These are phyloP conservation scores for Fusarium multiceps DNA, from an alignment of 2,329 filamentous ascomycete genomes.

Conservation along the genomic window DNA sequence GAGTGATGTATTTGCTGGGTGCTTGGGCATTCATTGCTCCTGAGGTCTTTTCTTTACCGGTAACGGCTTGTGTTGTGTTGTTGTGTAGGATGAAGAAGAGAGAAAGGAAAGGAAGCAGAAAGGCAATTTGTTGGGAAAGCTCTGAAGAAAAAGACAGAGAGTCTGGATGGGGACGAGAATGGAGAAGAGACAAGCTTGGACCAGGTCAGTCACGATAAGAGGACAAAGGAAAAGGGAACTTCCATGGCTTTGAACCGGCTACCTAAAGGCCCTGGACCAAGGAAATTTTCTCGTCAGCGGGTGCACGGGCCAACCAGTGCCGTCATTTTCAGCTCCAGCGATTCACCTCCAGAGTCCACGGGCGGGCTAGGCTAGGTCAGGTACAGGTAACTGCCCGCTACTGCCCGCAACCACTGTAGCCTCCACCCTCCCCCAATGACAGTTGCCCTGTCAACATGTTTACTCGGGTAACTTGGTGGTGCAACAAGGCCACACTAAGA, in stretches of 20 bases:
- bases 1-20: conserved; percentile 77
- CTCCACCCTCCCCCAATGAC: conserved; percentile 12
- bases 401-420: conserved; percentile 1
- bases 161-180: conserved; percentile 18
- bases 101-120: conserved; percentile 11
- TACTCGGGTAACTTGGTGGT: conserved; percentile 47
- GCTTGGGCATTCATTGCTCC: conserved; percentile 41
- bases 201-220: conserved; percentile 11
- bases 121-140: conserved; percentile 8
- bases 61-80: not conserved
- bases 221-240: conserved; percentile 1
- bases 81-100: conserved; percentile 7
- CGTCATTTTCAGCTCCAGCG: conserved; percentile 30
- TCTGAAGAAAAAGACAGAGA: conserved; percentile 18
- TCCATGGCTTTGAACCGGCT: not conserved
- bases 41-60: not conserved
- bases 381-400: not conserved
- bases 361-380: not conserved
- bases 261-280: not conserved
- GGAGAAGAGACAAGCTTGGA: conserved; percentile 22
- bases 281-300: conserved; percentile 37
- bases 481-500: conserved; percentile 44
- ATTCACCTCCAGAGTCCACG: conserved; percentile 11
- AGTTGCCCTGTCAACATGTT: conserved; percentile 54
- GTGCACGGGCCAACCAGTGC: conserved; percentile 40